Evolutionary conservation across 306 rosid species (phyloP).

Genomic region (Trichosanthes cucumerina): DNA sequence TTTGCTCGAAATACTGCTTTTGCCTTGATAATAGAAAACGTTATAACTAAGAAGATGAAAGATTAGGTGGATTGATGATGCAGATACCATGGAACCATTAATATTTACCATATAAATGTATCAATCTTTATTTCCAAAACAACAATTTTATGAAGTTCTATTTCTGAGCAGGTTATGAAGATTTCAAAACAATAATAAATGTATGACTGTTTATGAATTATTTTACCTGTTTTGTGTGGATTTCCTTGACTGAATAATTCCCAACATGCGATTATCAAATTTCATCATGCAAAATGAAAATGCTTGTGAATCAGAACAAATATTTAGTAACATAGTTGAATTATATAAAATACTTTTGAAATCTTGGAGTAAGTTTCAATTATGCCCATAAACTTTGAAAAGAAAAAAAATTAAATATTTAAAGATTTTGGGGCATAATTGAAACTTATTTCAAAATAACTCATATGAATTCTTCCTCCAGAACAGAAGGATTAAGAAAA

Average conservation of each 20-base stretch:
- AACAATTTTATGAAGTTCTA: neutral
- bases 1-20: slow-evolving; percentile 91
- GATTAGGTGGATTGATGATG: neutral
- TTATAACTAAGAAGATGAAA: neutral
- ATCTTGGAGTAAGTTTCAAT: too few species aligned
- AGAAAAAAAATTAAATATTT: too few species aligned
- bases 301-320: slow-evolving; percentile 24
- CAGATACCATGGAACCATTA: neutral
- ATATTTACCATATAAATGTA: neutral
- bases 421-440: too few species aligned
- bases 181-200: neutral
- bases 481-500: neutral
- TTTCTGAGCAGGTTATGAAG: neutral
- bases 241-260: slow-evolving; percentile 57
- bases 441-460: neutral
- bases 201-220: neutral
- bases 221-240: slow-evolving; percentile 63
- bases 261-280: slow-evolving; percentile 19
- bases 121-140: neutral
- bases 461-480: neutral
- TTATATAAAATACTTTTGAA: too few species aligned
- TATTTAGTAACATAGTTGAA: neutral
- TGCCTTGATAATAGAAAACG: slow-evolving; percentile 42
- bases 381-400: too few species aligned
- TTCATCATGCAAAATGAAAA: slow-evolving; percentile 31